A percentile compares a stretch with the other conserved stretches of the same genome.
These are phyloP conservation scores for Ceriops tagal DNA, from an alignment of 345 rosid species.

Conservation along the genomic window DNA sequence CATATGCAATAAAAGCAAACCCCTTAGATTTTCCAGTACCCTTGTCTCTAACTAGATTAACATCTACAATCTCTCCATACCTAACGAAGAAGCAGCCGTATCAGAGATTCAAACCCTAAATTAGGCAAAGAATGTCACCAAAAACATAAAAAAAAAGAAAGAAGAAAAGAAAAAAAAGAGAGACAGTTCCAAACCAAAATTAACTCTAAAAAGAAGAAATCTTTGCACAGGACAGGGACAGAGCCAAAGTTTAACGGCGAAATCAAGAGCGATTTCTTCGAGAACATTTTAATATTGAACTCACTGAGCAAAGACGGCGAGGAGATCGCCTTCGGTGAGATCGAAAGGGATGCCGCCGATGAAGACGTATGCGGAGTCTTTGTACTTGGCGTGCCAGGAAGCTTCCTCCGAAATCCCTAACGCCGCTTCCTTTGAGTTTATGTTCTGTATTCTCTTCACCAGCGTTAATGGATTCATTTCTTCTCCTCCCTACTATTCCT, in stretches of 20 bases:
- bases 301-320: slow-evolving; percentile 90
- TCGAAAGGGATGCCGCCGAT: slow-evolving; percentile 87
- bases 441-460: slow-evolving; percentile 73
- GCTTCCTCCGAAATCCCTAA: slow-evolving; percentile 84
- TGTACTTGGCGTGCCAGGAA: slow-evolving; percentile 95
- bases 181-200: too few relatives aligned
- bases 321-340: slow-evolving; percentile 96
- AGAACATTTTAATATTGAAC: slow-evolving; percentile 1
- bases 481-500: neutral
- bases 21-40: slow-evolving; percentile 92
- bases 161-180: too few relatives aligned
- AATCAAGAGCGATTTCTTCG: too few relatives aligned
- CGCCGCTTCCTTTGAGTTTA: slow-evolving; percentile 69
- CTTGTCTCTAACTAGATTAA: slow-evolving; percentile 84
- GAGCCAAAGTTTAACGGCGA: too few relatives aligned
- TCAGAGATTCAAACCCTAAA: too few relatives aligned
- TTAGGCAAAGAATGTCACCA: too few relatives aligned
- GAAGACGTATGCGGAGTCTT: slow-evolving; percentile 71
- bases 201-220: too few relatives aligned
- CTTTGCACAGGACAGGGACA: too few relatives aligned
- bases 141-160: too few relatives aligned
- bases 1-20: slow-evolving; percentile 83
- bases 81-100: slow-evolving; percentile 22
- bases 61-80: slow-evolving; percentile 88
- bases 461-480: slow-evolving; percentile 78